These are phyloP conservation scores for Termitomyces sp. DNA, from an alignment of 768 basidiomycete species.

Conservation along the genomic window DNA sequence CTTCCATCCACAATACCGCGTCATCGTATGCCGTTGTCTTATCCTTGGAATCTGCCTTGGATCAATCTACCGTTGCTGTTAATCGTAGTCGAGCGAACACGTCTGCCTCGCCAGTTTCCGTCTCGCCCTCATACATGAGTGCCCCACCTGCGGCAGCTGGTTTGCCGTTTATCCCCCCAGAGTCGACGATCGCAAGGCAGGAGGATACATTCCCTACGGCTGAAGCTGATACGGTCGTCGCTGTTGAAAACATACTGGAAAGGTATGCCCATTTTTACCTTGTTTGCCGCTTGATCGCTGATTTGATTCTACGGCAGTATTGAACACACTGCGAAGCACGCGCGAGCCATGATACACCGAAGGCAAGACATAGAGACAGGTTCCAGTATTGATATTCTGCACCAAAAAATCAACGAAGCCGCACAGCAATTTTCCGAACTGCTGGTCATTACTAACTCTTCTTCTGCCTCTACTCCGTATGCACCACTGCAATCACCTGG, in stretches of 20 bases:
- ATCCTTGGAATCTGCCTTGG: constrained; percentile 43
- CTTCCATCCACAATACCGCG: constrained; percentile 34
- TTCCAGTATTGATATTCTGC: constrained; percentile 52
- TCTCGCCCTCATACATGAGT: constrained; percentile 14
- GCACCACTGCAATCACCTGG: constrained; percentile 15
- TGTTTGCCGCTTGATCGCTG: constrained; percentile 10
- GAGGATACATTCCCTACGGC: constrained; percentile 20
- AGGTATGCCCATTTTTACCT: constrained; percentile 37
- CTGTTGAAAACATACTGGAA: constrained; percentile 47
- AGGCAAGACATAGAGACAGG: constrained; percentile 44
- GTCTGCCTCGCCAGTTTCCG: constrained; percentile 21
- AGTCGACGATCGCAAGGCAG: constrained; percentile 15
- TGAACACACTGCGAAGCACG: constrained; percentile 56
- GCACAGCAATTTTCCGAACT: constrained; percentile 48
- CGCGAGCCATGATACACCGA: constrained; percentile 44
- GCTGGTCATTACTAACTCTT: constrained; percentile 26
- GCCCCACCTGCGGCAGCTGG: constrained; percentile 23
- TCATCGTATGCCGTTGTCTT: constrained; percentile 40
- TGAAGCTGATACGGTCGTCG: constrained; percentile 32
- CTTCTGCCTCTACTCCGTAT: constrained; percentile 11
- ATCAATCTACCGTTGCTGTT: constrained; percentile 28
- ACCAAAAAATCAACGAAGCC: constrained; percentile 48
- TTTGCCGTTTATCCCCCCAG: constrained; percentile 17
- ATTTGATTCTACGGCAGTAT: constrained; percentile 40
- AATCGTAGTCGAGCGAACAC: constrained; percentile 38